These are phyloP conservation scores for Citrus trifoliata DNA, from an alignment of 345 rosid genomes.

Conservation along the genomic window DNA sequence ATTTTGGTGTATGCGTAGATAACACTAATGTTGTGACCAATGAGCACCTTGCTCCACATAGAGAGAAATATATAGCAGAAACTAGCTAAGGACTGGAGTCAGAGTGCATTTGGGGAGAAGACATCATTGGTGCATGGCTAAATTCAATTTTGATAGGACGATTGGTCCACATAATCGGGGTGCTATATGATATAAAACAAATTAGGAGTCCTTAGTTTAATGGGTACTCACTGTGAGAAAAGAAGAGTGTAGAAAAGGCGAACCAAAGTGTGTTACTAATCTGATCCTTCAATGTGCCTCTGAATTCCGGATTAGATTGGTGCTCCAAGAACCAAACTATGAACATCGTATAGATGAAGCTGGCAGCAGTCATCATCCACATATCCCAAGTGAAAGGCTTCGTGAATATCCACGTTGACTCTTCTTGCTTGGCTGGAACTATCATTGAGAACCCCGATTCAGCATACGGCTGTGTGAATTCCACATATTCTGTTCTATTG, in stretches of 20 bases:
- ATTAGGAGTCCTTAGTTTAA: not conserved
- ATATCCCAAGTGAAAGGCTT: slow-evolving; percentile 37
- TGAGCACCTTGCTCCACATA: not conserved
- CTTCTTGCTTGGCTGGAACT: slow-evolving; percentile 22
- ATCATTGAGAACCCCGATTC: slow-evolving; percentile 50
- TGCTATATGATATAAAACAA: not conserved
- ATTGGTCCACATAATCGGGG: not conserved
- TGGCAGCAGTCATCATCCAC: slow-evolving; percentile 37
- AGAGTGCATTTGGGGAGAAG: too few species aligned
- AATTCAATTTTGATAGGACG: not conserved
- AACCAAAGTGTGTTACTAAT: slow-evolving; percentile 32
- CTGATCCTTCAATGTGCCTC: slow-evolving; percentile 32
- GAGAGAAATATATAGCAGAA: not conserved
- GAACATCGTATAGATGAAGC: slow-evolving; percentile 36
- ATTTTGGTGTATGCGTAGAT: too few species aligned
- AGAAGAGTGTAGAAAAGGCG: slow-evolving; percentile 40
- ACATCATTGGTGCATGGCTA: too few species aligned
- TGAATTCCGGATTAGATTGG: slow-evolving; percentile 25
- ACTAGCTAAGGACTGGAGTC: not conserved
- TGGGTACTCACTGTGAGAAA: slow-evolving; percentile 39
- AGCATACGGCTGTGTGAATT: slow-evolving; percentile 45
- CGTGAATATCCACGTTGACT: slow-evolving; percentile 34
- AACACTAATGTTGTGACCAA: not conserved
- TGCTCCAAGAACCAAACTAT: slow-evolving; percentile 47
- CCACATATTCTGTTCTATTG: slow-evolving; percentile 31